phyloP scores from a whole-genome alignment of 2,329 filamentous ascomycete genomes.

The Aureobasidium pullulans region DNA sequence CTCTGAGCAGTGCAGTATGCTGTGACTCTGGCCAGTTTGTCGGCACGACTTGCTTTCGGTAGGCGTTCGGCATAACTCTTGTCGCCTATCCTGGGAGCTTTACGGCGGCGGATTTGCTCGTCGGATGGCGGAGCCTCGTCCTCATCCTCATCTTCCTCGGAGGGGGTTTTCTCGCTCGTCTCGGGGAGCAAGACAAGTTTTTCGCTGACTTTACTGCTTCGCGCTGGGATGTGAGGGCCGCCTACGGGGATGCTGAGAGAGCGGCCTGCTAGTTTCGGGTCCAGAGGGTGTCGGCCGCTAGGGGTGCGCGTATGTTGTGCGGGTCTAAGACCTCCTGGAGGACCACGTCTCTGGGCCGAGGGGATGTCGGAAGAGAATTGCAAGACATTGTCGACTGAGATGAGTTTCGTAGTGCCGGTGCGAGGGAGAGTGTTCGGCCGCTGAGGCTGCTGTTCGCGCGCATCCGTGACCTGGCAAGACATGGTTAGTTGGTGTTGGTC shows the following conservation, averaged over 20 bases:
- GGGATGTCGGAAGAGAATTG: slow-evolving; percentile 93
- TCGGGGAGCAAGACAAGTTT: slow-evolving; percentile 94
- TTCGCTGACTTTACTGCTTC: slow-evolving; percentile 90
- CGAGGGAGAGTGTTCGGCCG: slow-evolving; percentile 30
- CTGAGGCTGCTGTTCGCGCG: slow-evolving; percentile 40
- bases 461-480: slow-evolving; percentile 47
- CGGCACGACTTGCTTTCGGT: slow-evolving; percentile 68
- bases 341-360: slow-evolving; percentile 78
- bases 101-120: slow-evolving; percentile 58
- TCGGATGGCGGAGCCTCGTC: slow-evolving; percentile 55
- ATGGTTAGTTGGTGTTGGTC: background rate
- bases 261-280: slow-evolving; percentile 50
- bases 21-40: slow-evolving; percentile 77
- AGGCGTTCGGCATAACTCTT: slow-evolving; percentile 93
- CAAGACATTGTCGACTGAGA: slow-evolving; percentile 88
- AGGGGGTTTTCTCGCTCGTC: slow-evolving; percentile 46
- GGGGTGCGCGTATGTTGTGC: slow-evolving; percentile 40
- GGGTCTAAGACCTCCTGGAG: slow-evolving; percentile 47
- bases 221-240: slow-evolving; percentile 58
- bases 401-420: slow-evolving; percentile 55
- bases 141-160: slow-evolving; percentile 34
- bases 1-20: slow-evolving; percentile 95
- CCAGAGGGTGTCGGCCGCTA: slow-evolving; percentile 44
- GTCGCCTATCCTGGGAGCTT: slow-evolving; percentile 52
- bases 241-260: slow-evolving; percentile 38